Conservation (phyloP, 116 monocot species). For the Papilionanthe hybrid region DNA sequence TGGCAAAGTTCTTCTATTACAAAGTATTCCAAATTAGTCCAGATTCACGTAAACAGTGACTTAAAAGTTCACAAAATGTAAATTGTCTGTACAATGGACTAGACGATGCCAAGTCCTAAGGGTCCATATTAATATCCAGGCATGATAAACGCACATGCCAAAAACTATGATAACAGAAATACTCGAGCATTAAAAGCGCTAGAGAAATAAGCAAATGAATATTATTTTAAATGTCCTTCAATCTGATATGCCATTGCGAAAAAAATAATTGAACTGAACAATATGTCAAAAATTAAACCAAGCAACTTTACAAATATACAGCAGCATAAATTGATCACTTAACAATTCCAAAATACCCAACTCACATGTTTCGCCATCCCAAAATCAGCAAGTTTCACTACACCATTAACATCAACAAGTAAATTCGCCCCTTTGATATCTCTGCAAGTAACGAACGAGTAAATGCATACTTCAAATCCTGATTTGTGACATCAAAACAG, state of each 20-base stretch:
- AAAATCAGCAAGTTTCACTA: constrained; percentile 91
- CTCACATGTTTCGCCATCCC: constrained; percentile 97
- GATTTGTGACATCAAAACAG: background rate
- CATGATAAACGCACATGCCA: background rate
- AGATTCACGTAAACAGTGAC: background rate
- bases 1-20: background rate
- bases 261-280: background rate
- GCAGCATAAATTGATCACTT: background rate
- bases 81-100: background rate
- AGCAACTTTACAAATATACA: background rate
- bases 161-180: background rate
- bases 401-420: constrained; percentile 73
- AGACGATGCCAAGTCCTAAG: background rate
- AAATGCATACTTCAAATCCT: background rate
- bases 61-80: background rate
- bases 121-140: background rate
- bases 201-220: background rate
- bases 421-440: constrained; percentile 95
- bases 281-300: background rate
- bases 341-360: constrained; percentile 12
- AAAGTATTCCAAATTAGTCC: background rate
- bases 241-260: background rate
- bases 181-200: background rate
- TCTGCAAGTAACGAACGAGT: constrained; percentile 18
- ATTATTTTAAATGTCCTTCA: background rate